Base-by-base conservation (phyloP, 2,329 filamentous ascomycete genomes). In the Blastomyces emzantsi region DNA sequence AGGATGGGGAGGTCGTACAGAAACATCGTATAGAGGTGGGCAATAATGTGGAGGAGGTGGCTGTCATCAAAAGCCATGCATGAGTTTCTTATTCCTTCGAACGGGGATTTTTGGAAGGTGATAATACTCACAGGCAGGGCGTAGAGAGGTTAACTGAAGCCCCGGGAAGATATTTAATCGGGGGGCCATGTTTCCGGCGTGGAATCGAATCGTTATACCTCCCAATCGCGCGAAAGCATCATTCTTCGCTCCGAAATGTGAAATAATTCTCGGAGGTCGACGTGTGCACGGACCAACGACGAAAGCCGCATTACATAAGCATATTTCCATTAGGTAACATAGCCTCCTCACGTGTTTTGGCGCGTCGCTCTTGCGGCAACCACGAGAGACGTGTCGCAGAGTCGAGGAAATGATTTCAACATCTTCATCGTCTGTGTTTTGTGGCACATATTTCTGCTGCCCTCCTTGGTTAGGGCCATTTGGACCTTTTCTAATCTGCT, bases 1-100 rank as follows among this genome's bases (percentile, higher is more conserved):
- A 82, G 67, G 73, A 78, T 72, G 67, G 79, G 67, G 72, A 82
- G 65, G 90, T 90, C 41, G 87, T 89, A 49, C 90, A 90, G 78
- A 96, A 95, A 66, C 84, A 78, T 73, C 89, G 84, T 67, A 75
- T 77, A 70, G 80, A 76, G 66, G 79, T 72, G 70, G 73, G 71
- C 36, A 36, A 36, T 69, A 63, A 59, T 61, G 62, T 49, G 54
- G 45, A 58, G 47, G 62, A 45, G 54, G 45, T 56, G 41, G 64
- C 68, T 66, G 69, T 63, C 60, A 69, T 66, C 62, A 71, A 68
- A 52, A 69, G 67, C 49, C 62, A 68, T 63, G 66, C 69, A 72
- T 39, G 41, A 51, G 57, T 60, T 57, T 36, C 41, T 28, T 41
- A 30, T n/a, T 15, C 30, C n/a, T 22, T 9, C 5, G 22, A 41